Evolutionary conservation across 495 filamentous ascomycete species (phyloP).

Genomic region (Usnea hakonensis): DNA sequence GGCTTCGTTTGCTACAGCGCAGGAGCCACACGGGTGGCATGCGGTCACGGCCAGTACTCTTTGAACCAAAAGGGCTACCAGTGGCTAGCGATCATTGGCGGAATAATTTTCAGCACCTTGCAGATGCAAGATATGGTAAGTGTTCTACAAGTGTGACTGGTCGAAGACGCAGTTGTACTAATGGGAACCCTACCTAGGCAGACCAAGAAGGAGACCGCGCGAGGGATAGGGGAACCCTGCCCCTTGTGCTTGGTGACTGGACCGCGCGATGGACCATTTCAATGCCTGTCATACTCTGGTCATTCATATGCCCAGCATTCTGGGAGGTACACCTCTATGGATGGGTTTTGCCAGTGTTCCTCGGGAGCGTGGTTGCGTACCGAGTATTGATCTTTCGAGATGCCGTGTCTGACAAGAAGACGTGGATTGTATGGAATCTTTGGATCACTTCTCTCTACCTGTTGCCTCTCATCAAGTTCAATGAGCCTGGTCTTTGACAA

Average conservation of each 20-base stretch:
- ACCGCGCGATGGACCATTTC: slow-evolving; percentile 35
- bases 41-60: slow-evolving; percentile 7
- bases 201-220: slow-evolving; percentile 41
- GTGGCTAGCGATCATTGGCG: slow-evolving; percentile 41
- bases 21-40: slow-evolving; percentile 27
- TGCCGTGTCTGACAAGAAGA: slow-evolving; percentile 12
- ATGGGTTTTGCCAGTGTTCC: slow-evolving; percentile 10
- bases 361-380: slow-evolving; percentile 13
- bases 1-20: slow-evolving; percentile 33
- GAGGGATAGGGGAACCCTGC: slow-evolving; percentile 36
- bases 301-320: slow-evolving; percentile 32
- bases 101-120: slow-evolving; percentile 43
- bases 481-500: not conserved
- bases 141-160: not conserved
- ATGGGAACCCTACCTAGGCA: not conserved
- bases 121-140: slow-evolving; percentile 44
- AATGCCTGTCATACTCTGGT: slow-evolving; percentile 36
- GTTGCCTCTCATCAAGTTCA: slow-evolving; percentile 15
- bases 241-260: slow-evolving; percentile 38
- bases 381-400: slow-evolving; percentile 8
- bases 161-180: not conserved
- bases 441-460: slow-evolving; percentile 20
- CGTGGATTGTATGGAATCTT: slow-evolving; percentile 18
- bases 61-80: slow-evolving; percentile 22
- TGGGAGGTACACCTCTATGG: slow-evolving; percentile 27